Evolutionary conservation across 164 flowering plant species (phyloP).

Genomic region (Liriodendron chinense): DNA sequence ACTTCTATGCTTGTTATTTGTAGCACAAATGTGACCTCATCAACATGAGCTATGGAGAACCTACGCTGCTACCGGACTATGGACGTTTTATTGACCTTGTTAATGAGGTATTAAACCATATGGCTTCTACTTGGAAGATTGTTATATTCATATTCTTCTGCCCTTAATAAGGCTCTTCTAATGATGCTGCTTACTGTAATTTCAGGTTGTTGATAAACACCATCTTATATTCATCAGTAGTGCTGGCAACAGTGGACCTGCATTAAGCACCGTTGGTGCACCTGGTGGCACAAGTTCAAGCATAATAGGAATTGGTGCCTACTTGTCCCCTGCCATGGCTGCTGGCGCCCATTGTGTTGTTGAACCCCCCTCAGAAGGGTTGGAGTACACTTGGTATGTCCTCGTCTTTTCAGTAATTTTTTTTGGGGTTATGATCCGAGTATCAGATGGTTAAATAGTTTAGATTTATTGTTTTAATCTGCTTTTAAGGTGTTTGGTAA

Average conservation of each 20-base stretch:
- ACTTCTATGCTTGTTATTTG: constrained; percentile 13
- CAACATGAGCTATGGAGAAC: constrained; percentile 98
- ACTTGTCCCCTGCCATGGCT: constrained; percentile 99
- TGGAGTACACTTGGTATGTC: constrained; percentile 89
- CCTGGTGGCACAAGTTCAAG: constrained; percentile 97
- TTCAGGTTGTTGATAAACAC: constrained; percentile 86
- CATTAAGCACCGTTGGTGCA: constrained; percentile 94
- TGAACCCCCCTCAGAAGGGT: constrained; percentile 87
- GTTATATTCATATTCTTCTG: background rate
- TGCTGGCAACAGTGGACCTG: constrained; percentile 98
- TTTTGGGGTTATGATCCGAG: too few relatives aligned
- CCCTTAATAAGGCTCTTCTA: background rate
- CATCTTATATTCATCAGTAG: constrained; percentile 85
- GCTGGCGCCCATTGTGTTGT: constrained; percentile 93
- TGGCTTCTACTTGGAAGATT: background rate
- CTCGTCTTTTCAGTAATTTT: constrained; percentile 2
- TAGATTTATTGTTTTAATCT: too few relatives aligned
- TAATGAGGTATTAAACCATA: constrained; percentile 53
- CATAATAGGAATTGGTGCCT: constrained; percentile 96
- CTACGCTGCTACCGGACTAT: constrained; percentile 83
- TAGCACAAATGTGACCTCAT: constrained; percentile 98
- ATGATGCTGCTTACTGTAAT: background rate
- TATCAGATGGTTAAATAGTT: background rate
- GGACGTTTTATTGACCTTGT: constrained; percentile 98
- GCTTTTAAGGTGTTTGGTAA: background rate